A percentile compares a stretch with the other conserved stretches of the same genome.
These are phyloP conservation scores for Diutina mesorugosa DNA, from an alignment of 1,139 yeast species.

Conservation along the genomic window DNA sequence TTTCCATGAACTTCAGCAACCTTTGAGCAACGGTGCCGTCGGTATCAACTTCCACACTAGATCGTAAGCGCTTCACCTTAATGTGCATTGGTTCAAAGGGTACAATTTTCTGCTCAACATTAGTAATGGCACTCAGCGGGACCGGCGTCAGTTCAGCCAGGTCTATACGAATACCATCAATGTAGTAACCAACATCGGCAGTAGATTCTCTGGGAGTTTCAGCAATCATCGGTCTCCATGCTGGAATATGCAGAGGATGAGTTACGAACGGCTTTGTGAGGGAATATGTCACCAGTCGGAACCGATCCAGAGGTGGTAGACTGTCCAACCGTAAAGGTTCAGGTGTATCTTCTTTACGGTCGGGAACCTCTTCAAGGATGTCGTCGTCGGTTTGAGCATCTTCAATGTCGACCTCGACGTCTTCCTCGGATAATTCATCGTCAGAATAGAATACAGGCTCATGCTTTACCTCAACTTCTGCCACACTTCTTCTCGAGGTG, in stretches of 20 bases:
- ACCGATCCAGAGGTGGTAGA: conserved; percentile 1
- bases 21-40: conserved; percentile 14
- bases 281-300: conserved; percentile 25
- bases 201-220: conserved; percentile 14
- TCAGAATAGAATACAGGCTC: neutral
- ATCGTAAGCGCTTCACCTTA: conserved; percentile 11
- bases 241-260: conserved; percentile 62
- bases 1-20: conserved; percentile 40
- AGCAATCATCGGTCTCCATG: conserved; percentile 43
- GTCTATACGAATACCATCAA: neutral
- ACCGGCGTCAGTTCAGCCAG: conserved; percentile 2
- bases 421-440: neutral
- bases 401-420: conserved; percentile 5
- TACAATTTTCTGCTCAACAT: conserved; percentile 25
- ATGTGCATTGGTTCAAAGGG: conserved; percentile 20
- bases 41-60: conserved; percentile 14
- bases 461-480: neutral
- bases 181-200: neutral
- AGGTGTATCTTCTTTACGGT: neutral
- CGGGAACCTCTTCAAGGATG: conserved; percentile 14
- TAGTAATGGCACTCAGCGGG: conserved; percentile 6
- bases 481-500: neutral
- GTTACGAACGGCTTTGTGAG: conserved; percentile 54
- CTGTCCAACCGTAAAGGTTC: neutral
- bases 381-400: conserved; percentile 12